Evolutionary conservation across 1,139 yeast genomes (phyloP).

Genomic region (Sugiyamaella grinbergsii): DNA sequence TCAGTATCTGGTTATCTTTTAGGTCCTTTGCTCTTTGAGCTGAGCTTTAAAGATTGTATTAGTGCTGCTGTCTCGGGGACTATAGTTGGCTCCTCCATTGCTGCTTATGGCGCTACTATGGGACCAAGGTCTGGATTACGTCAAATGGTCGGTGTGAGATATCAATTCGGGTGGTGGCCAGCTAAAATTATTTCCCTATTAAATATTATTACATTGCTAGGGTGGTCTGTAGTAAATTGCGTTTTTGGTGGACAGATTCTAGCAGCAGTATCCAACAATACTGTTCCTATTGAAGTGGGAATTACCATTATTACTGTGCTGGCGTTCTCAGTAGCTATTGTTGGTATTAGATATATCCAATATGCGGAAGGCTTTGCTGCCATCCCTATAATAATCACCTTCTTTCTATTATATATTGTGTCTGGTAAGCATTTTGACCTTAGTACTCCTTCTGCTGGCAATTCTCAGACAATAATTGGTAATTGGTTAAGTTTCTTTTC

Average conservation of each 20-base stretch:
- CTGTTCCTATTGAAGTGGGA: conserved; percentile 70
- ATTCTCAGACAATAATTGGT: conserved; percentile 53
- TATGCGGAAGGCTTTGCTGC: conserved; percentile 69
- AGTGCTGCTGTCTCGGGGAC: conserved; percentile 64
- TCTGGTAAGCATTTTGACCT: conserved; percentile 57
- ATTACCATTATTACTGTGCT: conserved; percentile 67
- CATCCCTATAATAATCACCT: conserved; percentile 68
- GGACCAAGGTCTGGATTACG: conserved; percentile 88
- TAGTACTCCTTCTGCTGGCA: conserved; percentile 48
- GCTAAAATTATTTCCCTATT: conserved; percentile 71
- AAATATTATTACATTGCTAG: conserved; percentile 73
- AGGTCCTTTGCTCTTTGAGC: conserved; percentile 68
- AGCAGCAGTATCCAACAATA: conserved; percentile 60
- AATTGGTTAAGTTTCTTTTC: conserved; percentile 75
- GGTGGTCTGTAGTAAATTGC: conserved; percentile 84
- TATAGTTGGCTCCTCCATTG: conserved; percentile 67
- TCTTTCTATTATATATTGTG: conserved; percentile 67
- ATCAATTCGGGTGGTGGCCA: conserved; percentile 80
- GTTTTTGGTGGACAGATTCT: conserved; percentile 86
- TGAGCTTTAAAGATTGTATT: conserved; percentile 65
- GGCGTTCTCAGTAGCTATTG: conserved; percentile 67
- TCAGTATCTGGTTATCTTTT: conserved; percentile 80
- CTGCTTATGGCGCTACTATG: conserved; percentile 80
- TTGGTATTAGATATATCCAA: conserved; percentile 72
- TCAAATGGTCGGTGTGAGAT: conserved; percentile 82